These are phyloP conservation scores for Penicillium expansum DNA, from an alignment of 2,329 filamentous ascomycete species.

Conservation along the genomic window DNA sequence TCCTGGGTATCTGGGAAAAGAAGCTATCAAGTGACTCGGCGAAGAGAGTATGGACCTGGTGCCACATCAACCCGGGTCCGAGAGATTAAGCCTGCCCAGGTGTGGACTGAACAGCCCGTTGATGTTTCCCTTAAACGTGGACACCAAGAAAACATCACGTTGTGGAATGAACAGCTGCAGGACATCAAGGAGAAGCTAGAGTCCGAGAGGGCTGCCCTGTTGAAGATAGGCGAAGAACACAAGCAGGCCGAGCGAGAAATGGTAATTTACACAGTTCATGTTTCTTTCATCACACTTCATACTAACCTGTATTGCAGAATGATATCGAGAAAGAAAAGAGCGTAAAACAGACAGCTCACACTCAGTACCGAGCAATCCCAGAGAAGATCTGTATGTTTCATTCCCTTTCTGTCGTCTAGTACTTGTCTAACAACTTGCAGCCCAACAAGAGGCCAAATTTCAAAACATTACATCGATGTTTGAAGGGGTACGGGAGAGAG, in stretches of 20 bases:
- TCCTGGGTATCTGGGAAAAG: slow-evolving; percentile 69
- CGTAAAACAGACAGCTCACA: slow-evolving; percentile 63
- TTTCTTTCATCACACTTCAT: background rate
- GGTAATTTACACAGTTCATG: slow-evolving; percentile 33
- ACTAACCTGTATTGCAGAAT: slow-evolving; percentile 24
- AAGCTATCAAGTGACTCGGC: slow-evolving; percentile 63
- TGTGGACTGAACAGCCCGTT: slow-evolving; percentile 76
- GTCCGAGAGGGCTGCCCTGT: slow-evolving; percentile 30
- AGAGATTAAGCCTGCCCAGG: slow-evolving; percentile 58
- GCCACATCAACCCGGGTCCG: slow-evolving; percentile 69
- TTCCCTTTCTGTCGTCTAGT: slow-evolving; percentile 11
- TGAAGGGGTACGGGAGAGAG: slow-evolving; percentile 44
- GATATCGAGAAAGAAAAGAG: slow-evolving; percentile 59
- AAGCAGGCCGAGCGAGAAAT: slow-evolving; percentile 38
- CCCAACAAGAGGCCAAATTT: slow-evolving; percentile 48
- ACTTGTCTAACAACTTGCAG: slow-evolving; percentile 34
- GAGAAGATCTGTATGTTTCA: slow-evolving; percentile 63
- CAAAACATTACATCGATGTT: slow-evolving; percentile 42
- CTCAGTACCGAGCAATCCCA: slow-evolving; percentile 65
- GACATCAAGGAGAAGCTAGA: slow-evolving; percentile 29
- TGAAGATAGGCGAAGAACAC: slow-evolving; percentile 22
- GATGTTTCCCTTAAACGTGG: slow-evolving; percentile 59
- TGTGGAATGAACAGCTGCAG: slow-evolving; percentile 44
- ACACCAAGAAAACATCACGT: slow-evolving; percentile 52
- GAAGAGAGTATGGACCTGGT: slow-evolving; percentile 74